phyloP scores from a whole-genome alignment of 129 eudicot genomes.

The Lonicera japonica region DNA sequence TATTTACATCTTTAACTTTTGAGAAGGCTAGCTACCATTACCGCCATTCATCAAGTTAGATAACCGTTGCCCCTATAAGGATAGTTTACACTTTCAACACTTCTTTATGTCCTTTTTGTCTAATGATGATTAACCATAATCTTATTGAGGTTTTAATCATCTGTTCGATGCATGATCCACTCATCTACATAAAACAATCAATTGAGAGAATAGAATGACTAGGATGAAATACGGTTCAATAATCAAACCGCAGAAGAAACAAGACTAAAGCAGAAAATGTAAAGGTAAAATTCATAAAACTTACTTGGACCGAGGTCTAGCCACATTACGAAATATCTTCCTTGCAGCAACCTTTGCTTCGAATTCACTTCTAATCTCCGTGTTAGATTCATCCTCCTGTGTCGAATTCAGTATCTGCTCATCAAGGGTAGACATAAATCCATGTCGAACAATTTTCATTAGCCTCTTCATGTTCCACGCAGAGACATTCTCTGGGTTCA shows the following conservation, averaged over 20 bases:
- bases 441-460: constrained; percentile 61
- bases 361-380: constrained; percentile 60
- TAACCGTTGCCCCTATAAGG: too few relatives aligned
- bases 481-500: constrained; percentile 73
- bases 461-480: constrained; percentile 97
- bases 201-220: not conserved
- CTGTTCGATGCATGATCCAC: too few relatives aligned
- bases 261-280: not conserved
- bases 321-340: constrained; percentile 76
- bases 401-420: constrained; percentile 46
- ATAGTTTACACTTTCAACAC: too few relatives aligned
- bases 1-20: too few relatives aligned
- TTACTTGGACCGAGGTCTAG: constrained; percentile 64
- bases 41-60: too few relatives aligned
- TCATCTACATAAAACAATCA: too few relatives aligned
- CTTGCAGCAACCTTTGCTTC: constrained; percentile 86
- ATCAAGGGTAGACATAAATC: constrained; percentile 65
- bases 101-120: too few relatives aligned
- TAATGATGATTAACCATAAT: too few relatives aligned
- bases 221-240: not conserved
- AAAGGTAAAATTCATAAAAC: too few relatives aligned
- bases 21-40: too few relatives aligned
- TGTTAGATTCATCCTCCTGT: constrained; percentile 53
- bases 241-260: too few relatives aligned
- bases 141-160: too few relatives aligned